Evolutionary conservation across 2,329 filamentous ascomycete genomes (phyloP).

Genomic region (Colletotrichum caudatum): DNA sequence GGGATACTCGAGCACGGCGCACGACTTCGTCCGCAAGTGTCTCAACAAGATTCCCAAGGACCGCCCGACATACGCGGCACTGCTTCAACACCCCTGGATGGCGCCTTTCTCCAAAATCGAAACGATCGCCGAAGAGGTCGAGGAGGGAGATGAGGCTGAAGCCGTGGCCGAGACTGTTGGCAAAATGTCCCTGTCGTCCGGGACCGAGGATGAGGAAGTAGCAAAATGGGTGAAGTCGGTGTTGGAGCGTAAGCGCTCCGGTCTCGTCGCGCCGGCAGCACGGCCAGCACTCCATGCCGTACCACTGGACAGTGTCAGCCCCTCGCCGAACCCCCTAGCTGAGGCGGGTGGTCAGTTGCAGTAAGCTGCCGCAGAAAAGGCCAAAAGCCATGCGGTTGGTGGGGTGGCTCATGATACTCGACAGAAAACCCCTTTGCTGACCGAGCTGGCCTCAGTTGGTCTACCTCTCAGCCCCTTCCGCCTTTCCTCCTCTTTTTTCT

Average conservation of each 20-base stretch:
- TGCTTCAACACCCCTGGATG: slow-evolving; percentile 92
- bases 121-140: slow-evolving; percentile 78
- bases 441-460: slow-evolving; percentile 40
- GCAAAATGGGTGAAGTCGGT: slow-evolving; percentile 84
- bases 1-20: slow-evolving; percentile 82
- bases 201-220: slow-evolving; percentile 80
- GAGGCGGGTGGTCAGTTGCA: slow-evolving; percentile 7
- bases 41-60: slow-evolving; percentile 93
- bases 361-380: slow-evolving; percentile 7
- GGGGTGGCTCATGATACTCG: slow-evolving; percentile 24
- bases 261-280: slow-evolving; percentile 61
- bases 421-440: slow-evolving; percentile 26
- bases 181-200: slow-evolving; percentile 56
- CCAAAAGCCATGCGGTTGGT: slow-evolving; percentile 38
- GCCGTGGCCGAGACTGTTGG: slow-evolving; percentile 58
- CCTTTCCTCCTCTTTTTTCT: slow-evolving; percentile 35
- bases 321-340: slow-evolving; percentile 56
- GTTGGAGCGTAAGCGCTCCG: slow-evolving; percentile 74
- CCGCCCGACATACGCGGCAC: slow-evolving; percentile 92
- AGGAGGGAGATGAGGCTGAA: slow-evolving; percentile 67
- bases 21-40: slow-evolving; percentile 89
- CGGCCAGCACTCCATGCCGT: slow-evolving; percentile 91
- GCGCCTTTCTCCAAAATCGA: slow-evolving; percentile 78
- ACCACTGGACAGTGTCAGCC: slow-evolving; percentile 80
- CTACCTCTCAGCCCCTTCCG: slow-evolving; percentile 13